Evolutionary conservation across 2,329 filamentous ascomycete species (phyloP), one percentile per base, ranked within the genome.

Genomic region (Aspergillus viridinutans): DNA sequence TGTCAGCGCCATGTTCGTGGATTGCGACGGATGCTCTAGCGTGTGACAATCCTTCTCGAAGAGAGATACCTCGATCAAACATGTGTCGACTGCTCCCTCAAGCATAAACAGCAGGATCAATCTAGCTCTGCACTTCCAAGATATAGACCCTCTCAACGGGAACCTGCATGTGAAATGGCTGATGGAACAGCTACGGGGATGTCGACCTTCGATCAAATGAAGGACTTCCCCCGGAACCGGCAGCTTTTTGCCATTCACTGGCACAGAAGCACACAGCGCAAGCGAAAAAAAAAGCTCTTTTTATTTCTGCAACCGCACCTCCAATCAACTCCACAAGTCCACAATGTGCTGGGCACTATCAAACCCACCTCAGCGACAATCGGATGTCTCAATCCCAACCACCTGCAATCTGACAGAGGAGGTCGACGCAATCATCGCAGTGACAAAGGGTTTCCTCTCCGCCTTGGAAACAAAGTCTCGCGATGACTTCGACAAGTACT

Each of bases 401-500:
- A 14, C 23, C 23, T 17, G 38, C 53, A 17, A 25, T n/a, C 38
- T n/a, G 8, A 26, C 56, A 17, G 28, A 57, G 25, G 66, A 69
- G 28, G 52, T 55, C 49, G 55, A 64, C 43, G 56, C 65, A 21
- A 71, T 73, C 29, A 62, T 73, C 51, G 52, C 67, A 7, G 64
- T 66, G 21, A 63, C 62, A 14, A 63, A 67, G 8, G 67, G 69
- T 8, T 73, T 73, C 52, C 61, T 73, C 14, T 35, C 65, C 4
- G 69, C 71, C 14, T 53, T 72, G 20, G 66, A 58, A n/a, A 61
- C 63, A 4, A 73, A 72, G 43, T 72, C 65, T 14, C 56, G 68
- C 17, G 54, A 54, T 14, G 69, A 70, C 9, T 72, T 73, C 47
- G 71, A 72, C 40, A 71, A 69, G 50, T 65, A 71, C 59, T 73